Percentiles rank a stretch among this genome's conserved stretches.
These are phyloP conservation scores for Diplodia scrobiculata DNA, from an alignment of 2,329 filamentous ascomycete genomes.

Conservation along the genomic window DNA sequence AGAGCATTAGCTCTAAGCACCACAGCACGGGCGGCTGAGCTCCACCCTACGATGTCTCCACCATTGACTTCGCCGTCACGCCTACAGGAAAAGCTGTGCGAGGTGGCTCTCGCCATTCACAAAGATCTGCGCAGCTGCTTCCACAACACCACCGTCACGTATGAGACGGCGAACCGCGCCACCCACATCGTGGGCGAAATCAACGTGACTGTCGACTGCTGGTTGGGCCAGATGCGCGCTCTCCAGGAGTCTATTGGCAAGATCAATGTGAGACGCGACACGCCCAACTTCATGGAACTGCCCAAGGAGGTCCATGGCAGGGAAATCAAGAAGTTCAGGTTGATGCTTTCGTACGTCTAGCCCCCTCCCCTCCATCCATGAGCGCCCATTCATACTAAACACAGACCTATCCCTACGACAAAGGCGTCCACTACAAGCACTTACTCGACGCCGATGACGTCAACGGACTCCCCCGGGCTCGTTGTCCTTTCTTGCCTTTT, in stretches of 20 bases:
- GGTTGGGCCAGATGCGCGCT: background rate
- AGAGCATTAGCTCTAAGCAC: too few species aligned
- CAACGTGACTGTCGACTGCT: background rate
- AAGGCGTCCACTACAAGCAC: too few species aligned
- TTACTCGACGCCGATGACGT: too few species aligned
- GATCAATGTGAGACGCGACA: background rate
- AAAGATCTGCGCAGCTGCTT: conserved; percentile 1
- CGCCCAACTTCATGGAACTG: background rate
- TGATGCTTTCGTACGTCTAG: conserved; percentile 3
- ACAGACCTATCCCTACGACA: conserved; percentile 6
- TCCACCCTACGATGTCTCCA: too few species aligned
- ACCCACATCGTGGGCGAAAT: background rate
- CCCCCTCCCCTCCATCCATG: background rate
- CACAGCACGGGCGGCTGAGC: too few species aligned
- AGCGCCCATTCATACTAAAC: background rate
- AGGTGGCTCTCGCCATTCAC: background rate
- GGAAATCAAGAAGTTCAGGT: conserved; percentile 2
- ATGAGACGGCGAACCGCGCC: background rate
- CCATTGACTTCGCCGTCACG: too few species aligned
- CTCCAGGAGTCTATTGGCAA: background rate
- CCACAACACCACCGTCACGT: background rate
- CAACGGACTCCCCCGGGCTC: too few species aligned
- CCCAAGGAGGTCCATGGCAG: background rate
- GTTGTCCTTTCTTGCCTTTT: too few species aligned
- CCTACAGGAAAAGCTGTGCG: background rate